Conservation (phyloP, 2,329 filamentous ascomycete species). For the Chaetomium sp. region DNA sequence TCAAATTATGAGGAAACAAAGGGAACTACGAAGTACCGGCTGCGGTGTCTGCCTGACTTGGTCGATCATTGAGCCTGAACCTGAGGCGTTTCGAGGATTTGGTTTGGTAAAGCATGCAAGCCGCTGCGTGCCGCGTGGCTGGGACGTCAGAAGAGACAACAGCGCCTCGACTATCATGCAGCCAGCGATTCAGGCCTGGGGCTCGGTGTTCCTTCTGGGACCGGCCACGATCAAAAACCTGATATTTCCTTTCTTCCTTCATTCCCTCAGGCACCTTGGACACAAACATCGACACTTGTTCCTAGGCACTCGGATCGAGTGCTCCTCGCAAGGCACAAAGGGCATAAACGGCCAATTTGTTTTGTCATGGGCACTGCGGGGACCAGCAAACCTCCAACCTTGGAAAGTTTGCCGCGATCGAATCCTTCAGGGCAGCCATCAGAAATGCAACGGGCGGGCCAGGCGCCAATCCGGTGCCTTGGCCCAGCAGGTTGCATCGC, state of each 20-base stretch:
- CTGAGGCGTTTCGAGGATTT: not conserved
- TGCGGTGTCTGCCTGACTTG: slow-evolving; percentile 3
- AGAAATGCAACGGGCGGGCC: not conserved
- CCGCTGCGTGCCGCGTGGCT: slow-evolving; percentile 10
- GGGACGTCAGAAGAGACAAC: slow-evolving; percentile 4
- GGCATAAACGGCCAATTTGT: no score
- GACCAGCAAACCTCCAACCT: no score
- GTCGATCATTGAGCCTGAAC: slow-evolving; percentile 1
- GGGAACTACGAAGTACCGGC: no score
- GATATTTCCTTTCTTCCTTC: not conserved
- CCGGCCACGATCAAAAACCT: no score
- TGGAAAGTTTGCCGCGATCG: no score
- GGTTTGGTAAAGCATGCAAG: not conserved
- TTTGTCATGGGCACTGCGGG: no score
- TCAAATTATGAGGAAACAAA: no score
- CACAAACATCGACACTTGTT: not conserved
- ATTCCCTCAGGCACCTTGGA: not conserved
- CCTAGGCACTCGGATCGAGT: no score
- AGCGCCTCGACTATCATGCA: not conserved
- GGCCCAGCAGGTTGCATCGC: not conserved
- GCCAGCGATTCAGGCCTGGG: not conserved
- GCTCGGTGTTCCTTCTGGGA: no score
- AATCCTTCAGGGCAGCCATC: no score
- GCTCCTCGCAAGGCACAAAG: no score
- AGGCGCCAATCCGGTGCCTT: slow-evolving; percentile 1